Percentiles rank a stretch among this genome's conserved stretches.
phyloP scores from a whole-genome alignment of 495 filamentous ascomycete species.

The Aspergillus panamensis region DNA sequence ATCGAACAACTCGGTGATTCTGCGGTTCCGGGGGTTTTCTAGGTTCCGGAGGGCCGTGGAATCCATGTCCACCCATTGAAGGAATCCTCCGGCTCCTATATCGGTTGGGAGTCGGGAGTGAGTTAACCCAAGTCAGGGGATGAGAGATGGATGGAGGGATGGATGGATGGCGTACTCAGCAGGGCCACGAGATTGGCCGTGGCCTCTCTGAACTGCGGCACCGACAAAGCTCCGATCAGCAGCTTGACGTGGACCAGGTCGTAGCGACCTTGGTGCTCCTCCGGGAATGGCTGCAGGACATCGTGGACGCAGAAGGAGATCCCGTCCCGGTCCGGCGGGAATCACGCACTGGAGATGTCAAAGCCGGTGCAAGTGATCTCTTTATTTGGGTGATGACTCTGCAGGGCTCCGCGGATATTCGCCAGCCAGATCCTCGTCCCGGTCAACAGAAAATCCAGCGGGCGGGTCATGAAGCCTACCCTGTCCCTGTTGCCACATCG shows the following conservation, averaged over 20 bases:
- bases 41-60: slow-evolving; percentile 10
- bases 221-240: slow-evolving; percentile 26
- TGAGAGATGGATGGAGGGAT: neutral
- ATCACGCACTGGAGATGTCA: slow-evolving; percentile 35
- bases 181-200: slow-evolving; percentile 27
- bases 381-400: neutral
- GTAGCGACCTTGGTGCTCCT: slow-evolving; percentile 27
- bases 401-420: slow-evolving; percentile 16
- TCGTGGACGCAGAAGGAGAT: slow-evolving; percentile 31
- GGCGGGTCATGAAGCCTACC: slow-evolving; percentile 19
- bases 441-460: neutral
- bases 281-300: slow-evolving; percentile 28
- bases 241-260: slow-evolving; percentile 38
- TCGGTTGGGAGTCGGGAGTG: neutral
- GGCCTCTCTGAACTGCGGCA: slow-evolving; percentile 20
- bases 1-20: neutral
- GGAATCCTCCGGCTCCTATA: slow-evolving; percentile 30
- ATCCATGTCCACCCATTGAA: slow-evolving; percentile 40
- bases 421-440: slow-evolving; percentile 26
- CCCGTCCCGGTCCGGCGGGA: slow-evolving; percentile 14
- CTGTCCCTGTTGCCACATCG: slow-evolving; percentile 40
- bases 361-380: slow-evolving; percentile 28
- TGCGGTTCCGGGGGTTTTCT: neutral
- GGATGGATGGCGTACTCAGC: slow-evolving; percentile 27
- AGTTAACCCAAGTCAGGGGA: neutral